Evolutionary conservation across 106 monocot genomes (phyloP).

Genomic region (Ottelia alismoides): DNA sequence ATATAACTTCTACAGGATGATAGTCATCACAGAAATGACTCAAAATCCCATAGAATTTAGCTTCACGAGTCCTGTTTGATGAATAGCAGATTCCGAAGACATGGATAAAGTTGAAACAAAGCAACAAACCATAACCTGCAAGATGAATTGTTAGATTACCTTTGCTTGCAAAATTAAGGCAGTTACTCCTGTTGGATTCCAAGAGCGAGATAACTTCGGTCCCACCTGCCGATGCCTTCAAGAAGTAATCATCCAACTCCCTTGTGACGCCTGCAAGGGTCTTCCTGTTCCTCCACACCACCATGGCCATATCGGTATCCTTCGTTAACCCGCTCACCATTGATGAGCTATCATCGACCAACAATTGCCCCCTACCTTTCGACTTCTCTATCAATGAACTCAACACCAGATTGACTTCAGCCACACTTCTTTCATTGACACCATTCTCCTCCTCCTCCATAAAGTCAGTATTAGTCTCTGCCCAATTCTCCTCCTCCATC

Average conservation of each 20-base stretch:
- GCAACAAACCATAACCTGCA: no score
- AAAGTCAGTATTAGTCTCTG: constrained; percentile 15
- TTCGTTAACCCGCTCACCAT: constrained; percentile 39
- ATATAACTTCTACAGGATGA: no score
- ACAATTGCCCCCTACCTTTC: constrained; percentile 4
- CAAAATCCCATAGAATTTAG: no score
- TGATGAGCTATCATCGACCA: constrained; percentile 44
- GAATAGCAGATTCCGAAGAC: no score
- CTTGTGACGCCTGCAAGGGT: constrained; percentile 47
- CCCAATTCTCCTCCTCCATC: constrained; percentile 15
- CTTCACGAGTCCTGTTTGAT: no score
- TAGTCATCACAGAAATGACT: no score
- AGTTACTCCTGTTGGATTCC: constrained; percentile 26
- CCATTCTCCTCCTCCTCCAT: no score
- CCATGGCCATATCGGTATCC: constrained; percentile 37
- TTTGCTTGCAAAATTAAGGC: constrained; percentile 11
- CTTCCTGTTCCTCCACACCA: constrained; percentile 54
- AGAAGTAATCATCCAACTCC: constrained; percentile 88
- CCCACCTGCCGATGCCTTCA: constrained; percentile 82
- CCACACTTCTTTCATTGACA: no score
- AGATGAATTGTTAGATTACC: no score
- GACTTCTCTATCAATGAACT: constrained; percentile 7
- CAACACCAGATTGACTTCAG: no score
- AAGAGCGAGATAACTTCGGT: constrained; percentile 41
- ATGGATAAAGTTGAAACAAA: no score